Conservation (phyloP, 2,329 filamentous ascomycete species). For the Teratosphaeria gauchensis region DNA sequence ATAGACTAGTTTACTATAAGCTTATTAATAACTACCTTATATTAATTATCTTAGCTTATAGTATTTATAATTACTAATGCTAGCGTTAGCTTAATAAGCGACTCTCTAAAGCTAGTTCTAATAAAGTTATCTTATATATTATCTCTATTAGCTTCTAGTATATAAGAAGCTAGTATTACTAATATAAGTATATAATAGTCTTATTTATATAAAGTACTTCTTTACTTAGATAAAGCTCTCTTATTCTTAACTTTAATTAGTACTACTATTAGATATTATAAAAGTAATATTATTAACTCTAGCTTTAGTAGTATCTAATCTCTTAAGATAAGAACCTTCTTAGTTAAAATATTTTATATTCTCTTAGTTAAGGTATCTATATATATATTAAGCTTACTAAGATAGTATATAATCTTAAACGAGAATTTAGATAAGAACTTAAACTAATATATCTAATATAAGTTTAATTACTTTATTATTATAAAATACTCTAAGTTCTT, state of each 20-base stretch:
- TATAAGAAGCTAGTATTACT: background rate
- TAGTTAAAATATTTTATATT: background rate
- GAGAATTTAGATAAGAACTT: background rate
- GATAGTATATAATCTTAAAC: background rate
- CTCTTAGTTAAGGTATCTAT: background rate
- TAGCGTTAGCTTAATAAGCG: too few species aligned
- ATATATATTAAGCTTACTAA: background rate
- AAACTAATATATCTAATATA: background rate
- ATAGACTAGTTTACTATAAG: background rate
- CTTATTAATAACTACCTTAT: too few species aligned
- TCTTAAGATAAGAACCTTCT: background rate
- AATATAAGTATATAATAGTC: background rate
- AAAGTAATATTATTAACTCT: too few species aligned
- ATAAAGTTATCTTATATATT: too few species aligned
- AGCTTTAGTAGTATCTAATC: background rate
- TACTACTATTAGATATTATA: background rate
- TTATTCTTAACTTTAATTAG: background rate
- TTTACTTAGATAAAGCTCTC: too few species aligned
- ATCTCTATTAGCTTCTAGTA: too few species aligned
- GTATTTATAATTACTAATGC: too few species aligned
- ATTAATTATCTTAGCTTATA: too few species aligned
- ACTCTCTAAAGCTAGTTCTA: too few species aligned
- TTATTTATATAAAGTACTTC: background rate
- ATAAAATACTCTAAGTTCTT: constrained; percentile 2
- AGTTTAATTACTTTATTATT: background rate